Conservation (phyloP, 148 eudicot species). For the Chenopodium suecicum region DNA sequence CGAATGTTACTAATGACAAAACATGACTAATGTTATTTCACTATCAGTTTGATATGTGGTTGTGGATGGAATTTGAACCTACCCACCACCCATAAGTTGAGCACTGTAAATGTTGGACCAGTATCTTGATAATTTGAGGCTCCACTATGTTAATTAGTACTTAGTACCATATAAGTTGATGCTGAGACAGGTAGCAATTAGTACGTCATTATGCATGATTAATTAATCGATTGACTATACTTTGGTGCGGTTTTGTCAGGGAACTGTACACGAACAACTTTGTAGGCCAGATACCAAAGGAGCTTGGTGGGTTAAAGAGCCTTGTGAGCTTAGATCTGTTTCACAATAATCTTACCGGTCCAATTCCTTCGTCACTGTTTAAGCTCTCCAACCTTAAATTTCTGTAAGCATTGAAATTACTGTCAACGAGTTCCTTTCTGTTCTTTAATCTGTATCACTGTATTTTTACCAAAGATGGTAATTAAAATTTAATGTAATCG, state of each 20-base stretch:
- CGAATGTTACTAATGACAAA: neutral
- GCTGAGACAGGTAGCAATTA: conserved; percentile 13
- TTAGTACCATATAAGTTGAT: neutral
- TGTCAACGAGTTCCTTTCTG: neutral
- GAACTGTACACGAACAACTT: conserved; percentile 79
- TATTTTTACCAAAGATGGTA: neutral
- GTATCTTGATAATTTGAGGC: conserved; percentile 8
- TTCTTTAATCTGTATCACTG: neutral
- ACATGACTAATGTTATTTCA: neutral
- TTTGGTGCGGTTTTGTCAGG: conserved; percentile 27
- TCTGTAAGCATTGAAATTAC: conserved; percentile 42
- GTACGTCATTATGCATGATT: neutral
- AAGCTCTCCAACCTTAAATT: conserved; percentile 65
- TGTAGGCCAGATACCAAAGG: conserved; percentile 60
- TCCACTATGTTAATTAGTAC: conserved; percentile 8
- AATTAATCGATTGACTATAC: neutral
- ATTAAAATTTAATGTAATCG: neutral
- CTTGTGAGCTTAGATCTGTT: conserved; percentile 77
- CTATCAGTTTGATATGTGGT: neutral
- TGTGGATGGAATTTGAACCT: neutral
- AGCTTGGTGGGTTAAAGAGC: conserved; percentile 63
- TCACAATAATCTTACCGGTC: conserved; percentile 68
- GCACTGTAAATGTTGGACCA: neutral
- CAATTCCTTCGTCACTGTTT: conserved; percentile 57
- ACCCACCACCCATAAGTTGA: neutral